Base-by-base conservation (phyloP, 2,329 filamentous ascomycete genomes). In the Xylariaceae sp. region DNA sequence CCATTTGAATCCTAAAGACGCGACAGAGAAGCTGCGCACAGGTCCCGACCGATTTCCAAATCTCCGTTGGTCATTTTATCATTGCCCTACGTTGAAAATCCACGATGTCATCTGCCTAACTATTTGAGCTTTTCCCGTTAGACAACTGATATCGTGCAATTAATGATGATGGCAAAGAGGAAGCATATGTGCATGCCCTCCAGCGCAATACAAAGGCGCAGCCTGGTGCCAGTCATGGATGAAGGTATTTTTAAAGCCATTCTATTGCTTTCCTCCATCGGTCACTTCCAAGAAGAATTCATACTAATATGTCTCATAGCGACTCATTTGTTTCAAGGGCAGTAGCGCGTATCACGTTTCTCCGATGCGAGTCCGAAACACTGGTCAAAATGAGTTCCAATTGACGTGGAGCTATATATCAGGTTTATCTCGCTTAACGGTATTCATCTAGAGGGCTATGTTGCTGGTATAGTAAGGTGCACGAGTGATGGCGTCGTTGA, bases 91-190 rank as follows among this genome's bases (percentile, higher is more conserved):
- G 22, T 22, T 14, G 19, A 39, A 1, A 19, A 9, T 18, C 10
- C 4, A 40, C 30, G 3, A 62, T 61, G 56, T 49, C 53, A n/a
- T 18, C 35, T 10, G 42, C 48, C 36, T 54, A 51, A 33, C 59
- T 59, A 2, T 56, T 64, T 22, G 57, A 67, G 40, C 58, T 62
- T 12, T 73, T 70, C 58, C 58, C 53, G 45, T 72, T 70, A 1
- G 52, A 62, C 15, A 63, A 69, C 5, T 66, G 73, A 2, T 71
- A 71, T 52, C 66, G 68, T 7, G 66, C 67, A 4, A 54, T 70
- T 11, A 64, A 70, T 44, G 57, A 65, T 40, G 64, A 61, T 4
- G 57, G 62, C 7, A 64, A 66, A 38, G 62, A 68, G 35, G 59
- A 62, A n/a, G 49, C 48, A 11, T 65, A 68, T 48, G 58, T 67